These are phyloP conservation scores for Euphrasia arctica DNA, from an alignment of 305 asterid genomes.

Conservation along the genomic window DNA sequence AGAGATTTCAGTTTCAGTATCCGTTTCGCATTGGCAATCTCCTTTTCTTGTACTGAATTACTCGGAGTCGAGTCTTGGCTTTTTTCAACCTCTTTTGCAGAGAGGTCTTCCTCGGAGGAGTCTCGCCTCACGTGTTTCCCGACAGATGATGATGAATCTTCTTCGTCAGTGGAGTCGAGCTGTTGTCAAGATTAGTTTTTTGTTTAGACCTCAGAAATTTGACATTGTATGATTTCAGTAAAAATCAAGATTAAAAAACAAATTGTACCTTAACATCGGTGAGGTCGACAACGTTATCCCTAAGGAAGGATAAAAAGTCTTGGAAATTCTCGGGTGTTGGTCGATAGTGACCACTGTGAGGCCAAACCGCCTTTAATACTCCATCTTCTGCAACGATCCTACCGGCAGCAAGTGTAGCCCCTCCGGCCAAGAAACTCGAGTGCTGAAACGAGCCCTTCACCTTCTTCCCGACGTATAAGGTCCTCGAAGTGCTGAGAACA, in stretches of 20 bases:
- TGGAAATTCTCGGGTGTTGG: slow-evolving; percentile 14
- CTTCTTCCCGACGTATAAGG: slow-evolving; percentile 9
- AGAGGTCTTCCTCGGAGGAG: slow-evolving; percentile 2
- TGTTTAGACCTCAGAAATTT: background rate
- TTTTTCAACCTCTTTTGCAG: background rate
- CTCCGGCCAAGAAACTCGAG: slow-evolving; percentile 18
- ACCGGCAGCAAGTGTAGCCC: slow-evolving; percentile 9
- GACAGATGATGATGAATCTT: background rate
- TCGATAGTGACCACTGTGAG: slow-evolving; percentile 14
- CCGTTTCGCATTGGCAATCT: background rate
- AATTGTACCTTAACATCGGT: slow-evolving; percentile 13
- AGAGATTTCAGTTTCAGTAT: background rate
- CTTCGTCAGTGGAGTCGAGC: slow-evolving; percentile 13
- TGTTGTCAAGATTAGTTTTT: background rate
- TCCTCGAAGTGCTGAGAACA: slow-evolving; percentile 11
- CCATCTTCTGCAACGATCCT: slow-evolving; percentile 13
- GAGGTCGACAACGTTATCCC: slow-evolving; percentile 8
- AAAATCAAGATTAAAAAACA: background rate
- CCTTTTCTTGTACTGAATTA: background rate
- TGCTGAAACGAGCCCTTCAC: slow-evolving; percentile 14
- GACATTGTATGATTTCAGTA: background rate
- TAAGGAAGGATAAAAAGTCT: background rate
- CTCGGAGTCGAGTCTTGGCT: background rate
- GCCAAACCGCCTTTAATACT: slow-evolving; percentile 10
- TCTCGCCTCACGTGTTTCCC: slow-evolving; percentile 8